Conservation (phyloP, 2,329 filamentous ascomycete genomes). For the Seiridium unicorne region DNA sequence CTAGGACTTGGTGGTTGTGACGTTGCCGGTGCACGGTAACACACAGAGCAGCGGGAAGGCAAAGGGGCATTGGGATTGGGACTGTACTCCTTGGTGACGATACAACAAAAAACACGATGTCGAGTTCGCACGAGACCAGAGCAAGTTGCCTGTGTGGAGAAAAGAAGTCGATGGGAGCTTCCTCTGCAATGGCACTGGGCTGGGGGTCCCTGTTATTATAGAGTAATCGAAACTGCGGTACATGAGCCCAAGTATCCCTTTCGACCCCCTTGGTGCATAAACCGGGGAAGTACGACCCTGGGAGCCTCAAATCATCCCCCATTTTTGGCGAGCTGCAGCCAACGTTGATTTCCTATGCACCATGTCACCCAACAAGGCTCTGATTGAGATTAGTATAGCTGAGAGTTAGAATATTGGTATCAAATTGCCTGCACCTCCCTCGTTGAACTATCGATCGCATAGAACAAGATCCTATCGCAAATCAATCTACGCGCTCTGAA, state of each 20-base stretch:
- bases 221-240: slow-evolving; percentile 19
- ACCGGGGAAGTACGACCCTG: background rate
- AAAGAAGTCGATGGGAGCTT: slow-evolving; percentile 1
- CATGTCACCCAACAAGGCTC: background rate
- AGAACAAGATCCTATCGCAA: no score
- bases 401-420: no score
- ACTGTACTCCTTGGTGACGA: no score
- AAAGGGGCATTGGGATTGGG: no score
- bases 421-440: no score
- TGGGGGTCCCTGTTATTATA: slow-evolving; percentile 12
- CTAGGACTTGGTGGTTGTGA: no score
- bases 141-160: background rate
- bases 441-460: no score
- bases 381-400: background rate
- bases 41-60: no score
- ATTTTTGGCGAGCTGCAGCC: background rate
- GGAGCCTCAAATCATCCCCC: background rate
- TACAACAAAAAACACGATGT: background rate
- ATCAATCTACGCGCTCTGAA: no score
- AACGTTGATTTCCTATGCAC: background rate
- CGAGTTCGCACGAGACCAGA: background rate
- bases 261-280: background rate
- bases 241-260: background rate
- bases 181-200: background rate
- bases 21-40: no score